Evolutionary conservation across 179 eudicot genomes (phyloP).

Genomic region (Patellifolia procumbens): DNA sequence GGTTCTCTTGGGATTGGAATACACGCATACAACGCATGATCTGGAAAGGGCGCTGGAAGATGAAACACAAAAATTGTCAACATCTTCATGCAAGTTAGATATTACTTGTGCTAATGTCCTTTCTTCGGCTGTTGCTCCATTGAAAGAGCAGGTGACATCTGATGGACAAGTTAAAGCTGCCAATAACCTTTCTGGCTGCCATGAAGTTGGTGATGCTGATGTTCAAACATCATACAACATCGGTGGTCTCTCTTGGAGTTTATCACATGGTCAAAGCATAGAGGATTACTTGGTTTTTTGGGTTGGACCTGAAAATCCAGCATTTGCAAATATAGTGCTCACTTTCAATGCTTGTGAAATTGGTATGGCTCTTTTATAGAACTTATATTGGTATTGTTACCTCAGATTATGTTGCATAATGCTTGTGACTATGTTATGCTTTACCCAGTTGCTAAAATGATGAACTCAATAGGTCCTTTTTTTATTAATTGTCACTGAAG

Average conservation of each 20-base stretch:
- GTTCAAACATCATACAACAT: slow-evolving; percentile 40
- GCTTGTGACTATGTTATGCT: background rate
- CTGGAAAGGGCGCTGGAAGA: slow-evolving; percentile 45
- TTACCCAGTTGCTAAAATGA: background rate
- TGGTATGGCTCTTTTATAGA: slow-evolving; percentile 42
- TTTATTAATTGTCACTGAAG: background rate
- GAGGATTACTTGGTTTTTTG: slow-evolving; percentile 77
- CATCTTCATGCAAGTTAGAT: slow-evolving; percentile 36
- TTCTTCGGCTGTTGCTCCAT: slow-evolving; percentile 56
- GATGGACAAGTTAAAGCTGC: slow-evolving; percentile 31
- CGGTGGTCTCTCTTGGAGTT: slow-evolving; percentile 80
- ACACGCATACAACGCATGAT: slow-evolving; percentile 59
- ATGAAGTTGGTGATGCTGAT: slow-evolving; percentile 36
- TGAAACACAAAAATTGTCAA: slow-evolving; percentile 36
- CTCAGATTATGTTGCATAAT: background rate
- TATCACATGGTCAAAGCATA: slow-evolving; percentile 52
- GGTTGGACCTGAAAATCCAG: slow-evolving; percentile 82
- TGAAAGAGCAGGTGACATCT: slow-evolving; percentile 30
- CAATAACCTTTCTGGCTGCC: slow-evolving; percentile 21
- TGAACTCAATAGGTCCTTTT: background rate
- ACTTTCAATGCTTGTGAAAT: slow-evolving; percentile 90
- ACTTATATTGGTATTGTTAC: background rate
- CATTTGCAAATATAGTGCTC: slow-evolving; percentile 78
- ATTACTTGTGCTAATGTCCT: slow-evolving; percentile 57
- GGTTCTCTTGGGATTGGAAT: slow-evolving; percentile 89